Evolutionary conservation across 768 basidiomycete genomes (phyloP), one percentile per base, ranked within the genome.

Genomic region (Leccinum subgranulosum): DNA sequence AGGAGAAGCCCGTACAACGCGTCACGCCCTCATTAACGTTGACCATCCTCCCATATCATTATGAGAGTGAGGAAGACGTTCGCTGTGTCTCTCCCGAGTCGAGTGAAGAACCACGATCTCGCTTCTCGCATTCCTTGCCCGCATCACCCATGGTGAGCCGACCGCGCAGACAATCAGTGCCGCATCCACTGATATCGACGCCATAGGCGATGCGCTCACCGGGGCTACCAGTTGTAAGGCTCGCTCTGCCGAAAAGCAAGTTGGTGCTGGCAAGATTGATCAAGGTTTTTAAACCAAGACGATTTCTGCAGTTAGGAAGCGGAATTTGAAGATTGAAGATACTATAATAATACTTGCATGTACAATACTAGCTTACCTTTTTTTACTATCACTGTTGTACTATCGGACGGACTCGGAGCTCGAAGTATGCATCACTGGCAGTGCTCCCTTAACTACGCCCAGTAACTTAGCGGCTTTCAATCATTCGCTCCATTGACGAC

Each of bases 81-180:
- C 23, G 19, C 15, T 33, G 21, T 34, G 14, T 21, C 33, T 53
- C 60, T 2, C 3, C 28, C 12, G 56, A 47, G 4, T 68, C 60
- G 1, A 57, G 49, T 14, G 63, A 63, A 25, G 61, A 66, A 23
- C 66, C 66, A 33, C 59, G 57, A 7, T 67, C 66, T 28, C 64
- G 66, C 7, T 67, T 67, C 31, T 67, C 66, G 39, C 50, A 57
- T 43, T 67, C 66, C 3, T 39, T 23, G 27, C 33, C 66, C 1
- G 6, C 61, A 9, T 60, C 61, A 4, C 59, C 66, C 11, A 39
- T 51, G 31, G 66, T 67, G 57, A 66, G 66, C 58, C 3, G 23
- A 21, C 9, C 25, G 11, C 28, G 3, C 12, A 8, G 17, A 5
- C 17, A 0, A 41, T 21, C 1, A 6, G 14, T 28, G 14, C 14